Evolutionary conservation across 495 filamentous ascomycete genomes (phyloP), one percentile per base, ranked within the genome.

Genomic region (Aspergillus cavernicola): DNA sequence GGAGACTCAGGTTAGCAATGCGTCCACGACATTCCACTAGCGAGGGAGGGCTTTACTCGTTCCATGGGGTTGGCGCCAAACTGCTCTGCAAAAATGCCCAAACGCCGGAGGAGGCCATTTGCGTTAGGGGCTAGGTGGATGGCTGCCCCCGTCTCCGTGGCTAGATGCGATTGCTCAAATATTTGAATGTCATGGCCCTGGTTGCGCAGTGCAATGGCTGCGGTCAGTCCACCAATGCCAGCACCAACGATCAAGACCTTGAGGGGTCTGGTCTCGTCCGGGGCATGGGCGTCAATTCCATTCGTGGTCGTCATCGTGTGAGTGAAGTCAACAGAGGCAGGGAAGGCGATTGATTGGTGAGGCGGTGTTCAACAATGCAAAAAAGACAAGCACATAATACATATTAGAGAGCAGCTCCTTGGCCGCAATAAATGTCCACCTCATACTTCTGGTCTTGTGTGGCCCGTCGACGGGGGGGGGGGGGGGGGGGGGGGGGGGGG

Each of bases 211-310:
- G 29, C 50, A 26, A 44, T 52, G 6, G 50, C 50, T 2, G 50
- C 50, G 1, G 28, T 24, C 3, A 52, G n/a, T 2, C 50, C 50
- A 5, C 39, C 50, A 11, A 52, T 35, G 4, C 50, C 50, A 5
- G 29, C 50, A 12, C 50, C 50, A n/a, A 52, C 39, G 12, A 52
- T 13, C 6, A 52, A 10, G 12, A 52, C 29, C n/a, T 44, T 52
- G 3, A 52, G 39, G 16, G 39, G 39, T 15, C 11, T 32, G 8
- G 24, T 18, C 15, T 38, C 35, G n/a, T 3, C n/a, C 3, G 24
- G 24, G 4, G 24, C 4, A 4, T 28, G 24, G 24, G 24, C 24
- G 24, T 16, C 13, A 15, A n/a, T 38, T 15, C 35, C 35, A 6
- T 38, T 38, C 16, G 13, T 16, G 3, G 35, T 8, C 35, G 35